A percentile compares a stretch with the other conserved stretches of the same genome.
Conservation (phyloP, 1,139 yeast species). For the Saccharomyces hybrid region DNA sequence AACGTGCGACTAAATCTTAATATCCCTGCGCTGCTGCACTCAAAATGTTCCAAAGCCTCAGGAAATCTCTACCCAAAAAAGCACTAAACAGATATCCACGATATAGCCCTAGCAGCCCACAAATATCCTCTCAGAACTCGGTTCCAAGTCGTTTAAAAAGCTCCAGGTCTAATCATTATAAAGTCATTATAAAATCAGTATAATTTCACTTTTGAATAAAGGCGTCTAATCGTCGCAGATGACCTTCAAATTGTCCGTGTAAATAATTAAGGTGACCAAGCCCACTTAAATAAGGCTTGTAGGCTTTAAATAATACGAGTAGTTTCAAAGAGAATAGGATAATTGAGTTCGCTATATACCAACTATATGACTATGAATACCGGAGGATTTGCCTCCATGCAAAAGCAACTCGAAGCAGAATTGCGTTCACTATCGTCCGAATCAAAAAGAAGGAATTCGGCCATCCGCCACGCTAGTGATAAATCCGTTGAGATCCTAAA, state of each 20-base stretch:
- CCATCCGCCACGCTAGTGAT: slow-evolving; percentile 60
- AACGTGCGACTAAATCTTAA: background rate
- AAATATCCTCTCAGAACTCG: background rate
- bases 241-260: background rate
- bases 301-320: background rate
- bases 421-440: slow-evolving; percentile 55
- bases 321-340: background rate
- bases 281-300: background rate
- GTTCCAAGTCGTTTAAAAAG: background rate
- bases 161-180: background rate
- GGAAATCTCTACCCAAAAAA: background rate
- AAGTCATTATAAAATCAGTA: background rate
- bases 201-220: background rate
- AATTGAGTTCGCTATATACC: background rate
- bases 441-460: slow-evolving; percentile 60
- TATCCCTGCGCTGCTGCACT: background rate
- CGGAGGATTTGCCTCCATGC: slow-evolving; percentile 16
- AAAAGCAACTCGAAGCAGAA: slow-evolving; percentile 48
- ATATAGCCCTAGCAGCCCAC: background rate
- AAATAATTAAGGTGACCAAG: background rate
- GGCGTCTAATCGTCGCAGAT: background rate
- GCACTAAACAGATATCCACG: background rate
- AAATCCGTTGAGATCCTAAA: slow-evolving; percentile 46
- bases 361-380: slow-evolving; percentile 16
- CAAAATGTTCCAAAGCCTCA: background rate